Base-by-base conservation (phyloP, 331 rosid species). In the Stylosanthes scabra region DNA sequence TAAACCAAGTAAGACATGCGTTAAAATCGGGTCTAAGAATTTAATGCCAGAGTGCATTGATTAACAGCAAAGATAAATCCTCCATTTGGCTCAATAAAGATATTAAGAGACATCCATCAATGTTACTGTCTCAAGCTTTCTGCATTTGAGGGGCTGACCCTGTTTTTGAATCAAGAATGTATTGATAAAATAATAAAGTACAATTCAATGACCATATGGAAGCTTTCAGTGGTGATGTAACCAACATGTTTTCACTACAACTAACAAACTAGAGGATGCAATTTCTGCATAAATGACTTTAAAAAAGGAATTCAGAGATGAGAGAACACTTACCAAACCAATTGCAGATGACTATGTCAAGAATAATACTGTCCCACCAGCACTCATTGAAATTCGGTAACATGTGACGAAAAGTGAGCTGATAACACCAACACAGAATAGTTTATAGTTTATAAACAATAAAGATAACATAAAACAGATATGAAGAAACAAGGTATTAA, bases 361-460 rank as follows among this genome's bases (percentile, higher is more conserved):
- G 97, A 79, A 92, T 72, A 41, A 95, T 92, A 77, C 98, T 95
- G 89, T 95, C 99, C 99, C 99, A 92, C 99, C 99, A 95, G 86
- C 98, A 92, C 75, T 95, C 99, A 7, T 95, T 95, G 96, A 95
- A 95, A 83, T 95, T 95, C 1, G 98, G 99, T 58, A 95, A 81
- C 98, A 95, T 95, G 82, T 95, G 99, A 75, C 99, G 93, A 83
- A 95, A 95, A 76, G 99, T 95, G 71, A 83, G 76, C 99, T 95
- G 97, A 75, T 65, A 70, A 79, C 47, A 68, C 59, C 74, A 74
- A 69, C 34, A 75, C 20, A 62, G 66, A 63, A 70, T 28, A 25
- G 9, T 70, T 60, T 49, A 70, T 28, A 20, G 9, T 70, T 60
- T 50, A 70, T 39, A 62, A 77, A 52, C 57, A 80, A 68, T 5